Evolutionary conservation across 129 eudicot genomes (phyloP).

Genomic region (Mikania micrantha): DNA sequence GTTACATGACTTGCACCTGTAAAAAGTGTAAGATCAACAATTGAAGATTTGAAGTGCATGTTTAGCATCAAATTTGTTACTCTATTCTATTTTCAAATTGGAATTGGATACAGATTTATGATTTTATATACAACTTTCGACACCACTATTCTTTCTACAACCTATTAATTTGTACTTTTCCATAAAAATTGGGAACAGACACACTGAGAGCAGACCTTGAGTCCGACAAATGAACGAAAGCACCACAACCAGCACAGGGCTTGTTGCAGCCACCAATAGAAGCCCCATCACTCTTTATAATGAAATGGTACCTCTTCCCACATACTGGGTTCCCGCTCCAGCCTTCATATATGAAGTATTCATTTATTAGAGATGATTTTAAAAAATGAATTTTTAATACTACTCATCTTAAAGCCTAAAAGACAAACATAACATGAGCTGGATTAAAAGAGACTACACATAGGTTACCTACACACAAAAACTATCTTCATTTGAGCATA

Average conservation of each 20-base stretch:
- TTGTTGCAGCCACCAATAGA: slow-evolving; percentile 77
- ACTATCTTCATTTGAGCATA: too few relatives aligned
- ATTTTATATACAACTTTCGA: not conserved
- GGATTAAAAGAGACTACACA: too few relatives aligned
- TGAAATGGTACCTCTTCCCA: slow-evolving; percentile 90
- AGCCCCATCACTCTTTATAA: slow-evolving; percentile 73
- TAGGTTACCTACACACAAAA: too few relatives aligned
- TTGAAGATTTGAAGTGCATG: not conserved
- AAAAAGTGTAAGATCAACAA: not conserved
- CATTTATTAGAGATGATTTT: slow-evolving; percentile 2
- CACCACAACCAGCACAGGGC: slow-evolving; percentile 75
- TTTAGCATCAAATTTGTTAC: not conserved
- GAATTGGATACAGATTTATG: not conserved
- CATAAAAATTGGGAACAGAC: not conserved
- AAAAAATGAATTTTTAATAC: not conserved
- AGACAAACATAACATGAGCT: too few relatives aligned
- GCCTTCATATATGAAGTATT: slow-evolving; percentile 37
- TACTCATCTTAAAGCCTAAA: not conserved
- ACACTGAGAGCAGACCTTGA: slow-evolving; percentile 46
- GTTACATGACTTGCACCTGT: slow-evolving; percentile 87
- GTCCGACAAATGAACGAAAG: slow-evolving; percentile 51
- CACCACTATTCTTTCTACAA: not conserved
- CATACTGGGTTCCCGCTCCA: slow-evolving; percentile 98
- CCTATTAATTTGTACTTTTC: not conserved
- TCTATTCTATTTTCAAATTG: not conserved